Percentiles rank a stretch among this genome's conserved stretches.
phyloP scores from a whole-genome alignment of 768 basidiomycete species.

The Lentinula detonsa region DNA sequence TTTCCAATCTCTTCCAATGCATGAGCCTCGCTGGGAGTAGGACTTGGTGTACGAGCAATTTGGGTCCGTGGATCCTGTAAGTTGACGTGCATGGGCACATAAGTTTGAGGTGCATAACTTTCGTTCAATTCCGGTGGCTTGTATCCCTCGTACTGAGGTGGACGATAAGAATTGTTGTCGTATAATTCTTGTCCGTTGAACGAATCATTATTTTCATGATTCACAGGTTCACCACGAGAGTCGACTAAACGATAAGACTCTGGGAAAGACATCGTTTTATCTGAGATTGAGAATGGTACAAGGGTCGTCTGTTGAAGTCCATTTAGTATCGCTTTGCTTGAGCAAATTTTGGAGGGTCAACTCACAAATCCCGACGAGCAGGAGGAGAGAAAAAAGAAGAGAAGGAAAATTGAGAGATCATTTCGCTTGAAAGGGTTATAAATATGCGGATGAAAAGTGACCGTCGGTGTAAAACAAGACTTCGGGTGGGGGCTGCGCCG shows the following conservation, averaged over 20 bases:
- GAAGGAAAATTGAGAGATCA: background rate
- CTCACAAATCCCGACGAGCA: background rate
- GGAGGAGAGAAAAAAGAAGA: background rate
- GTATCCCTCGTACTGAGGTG: background rate
- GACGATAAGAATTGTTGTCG: background rate
- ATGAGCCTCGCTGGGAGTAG: conserved; percentile 26
- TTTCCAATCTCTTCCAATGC: conserved; percentile 12
- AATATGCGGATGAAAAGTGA: background rate
- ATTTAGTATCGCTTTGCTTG: background rate
- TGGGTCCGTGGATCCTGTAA: background rate
- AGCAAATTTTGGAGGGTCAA: background rate
- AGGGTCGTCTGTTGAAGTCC: background rate
- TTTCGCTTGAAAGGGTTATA: background rate
- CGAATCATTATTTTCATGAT: background rate
- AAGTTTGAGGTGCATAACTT: background rate
- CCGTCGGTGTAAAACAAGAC: background rate
- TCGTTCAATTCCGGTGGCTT: background rate
- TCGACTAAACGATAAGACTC: background rate
- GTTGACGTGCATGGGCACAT: background rate
- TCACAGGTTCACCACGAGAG: background rate
- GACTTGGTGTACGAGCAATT: conserved; percentile 26
- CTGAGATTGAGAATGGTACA: background rate
- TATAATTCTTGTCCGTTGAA: background rate
- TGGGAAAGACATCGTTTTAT: background rate
- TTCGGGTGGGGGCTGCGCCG: background rate